A percentile compares a stretch with the other conserved stretches of the same genome.
phyloP scores from a whole-genome alignment of 2,329 filamentous ascomycete genomes.

The Sporothrix brasiliensis region DNA sequence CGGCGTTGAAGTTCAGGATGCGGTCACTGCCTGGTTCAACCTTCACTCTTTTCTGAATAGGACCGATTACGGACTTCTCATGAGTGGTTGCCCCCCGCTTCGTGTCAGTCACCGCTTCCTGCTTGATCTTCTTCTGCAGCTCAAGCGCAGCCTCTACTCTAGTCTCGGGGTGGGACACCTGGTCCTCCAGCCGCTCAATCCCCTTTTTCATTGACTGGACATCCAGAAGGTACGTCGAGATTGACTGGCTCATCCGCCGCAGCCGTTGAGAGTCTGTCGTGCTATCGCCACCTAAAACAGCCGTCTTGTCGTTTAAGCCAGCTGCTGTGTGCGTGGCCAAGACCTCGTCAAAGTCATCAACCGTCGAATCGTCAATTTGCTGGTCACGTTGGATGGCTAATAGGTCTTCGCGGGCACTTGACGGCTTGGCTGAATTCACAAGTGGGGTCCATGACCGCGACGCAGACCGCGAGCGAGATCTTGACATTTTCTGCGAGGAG shows the following conservation, averaged over 20 bases:
- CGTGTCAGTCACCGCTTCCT: not conserved
- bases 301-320: slow-evolving; percentile 1
- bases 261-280: slow-evolving; percentile 39
- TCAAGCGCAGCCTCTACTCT: not conserved
- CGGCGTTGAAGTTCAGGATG: not conserved
- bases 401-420: slow-evolving; percentile 60
- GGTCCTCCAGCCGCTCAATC: slow-evolving; percentile 60
- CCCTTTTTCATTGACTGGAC: slow-evolving; percentile 60
- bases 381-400: slow-evolving; percentile 56
- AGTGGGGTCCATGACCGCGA: slow-evolving; percentile 53
- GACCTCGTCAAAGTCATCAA: slow-evolving; percentile 61
- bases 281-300: slow-evolving; percentile 36
- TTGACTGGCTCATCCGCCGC: slow-evolving; percentile 55
- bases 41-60: not conserved
- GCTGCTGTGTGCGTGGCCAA: slow-evolving; percentile 38
- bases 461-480: slow-evolving; percentile 48
- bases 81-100: not conserved
- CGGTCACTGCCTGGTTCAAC: not conserved
- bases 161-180: slow-evolving; percentile 47
- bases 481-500: slow-evolving; percentile 36
- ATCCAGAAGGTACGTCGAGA: slow-evolving; percentile 55
- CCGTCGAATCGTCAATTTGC: slow-evolving; percentile 61
- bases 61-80: not conserved
- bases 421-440: slow-evolving; percentile 57
- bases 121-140: slow-evolving; percentile 20